These are phyloP conservation scores for Termitomyces sp. DNA, from an alignment of 768 basidiomycete species.

Conservation along the genomic window DNA sequence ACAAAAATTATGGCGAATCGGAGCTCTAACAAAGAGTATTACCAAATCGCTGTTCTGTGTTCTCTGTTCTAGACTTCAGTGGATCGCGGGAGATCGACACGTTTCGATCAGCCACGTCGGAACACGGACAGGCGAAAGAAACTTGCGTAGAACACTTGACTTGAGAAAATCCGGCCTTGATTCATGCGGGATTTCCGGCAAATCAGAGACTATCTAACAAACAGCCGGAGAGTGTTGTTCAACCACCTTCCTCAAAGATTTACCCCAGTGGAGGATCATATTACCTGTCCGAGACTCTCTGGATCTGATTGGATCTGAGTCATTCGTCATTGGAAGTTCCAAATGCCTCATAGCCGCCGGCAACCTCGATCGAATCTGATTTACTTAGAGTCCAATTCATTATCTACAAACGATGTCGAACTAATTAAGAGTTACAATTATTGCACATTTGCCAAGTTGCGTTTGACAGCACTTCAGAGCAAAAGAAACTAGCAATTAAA, in stretches of 20 bases:
- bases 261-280: not conserved
- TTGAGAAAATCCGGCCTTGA: not conserved
- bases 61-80: not conserved
- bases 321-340: not conserved
- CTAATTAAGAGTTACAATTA: not conserved
- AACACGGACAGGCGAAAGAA: too few species aligned
- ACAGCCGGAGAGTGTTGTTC: not conserved
- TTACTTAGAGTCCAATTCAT: too few species aligned
- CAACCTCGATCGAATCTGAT: not conserved
- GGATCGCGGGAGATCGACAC: not conserved
- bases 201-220: not conserved
- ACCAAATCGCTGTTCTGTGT: too few species aligned
- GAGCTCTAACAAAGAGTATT: too few species aligned
- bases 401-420: not conserved
- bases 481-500: not conserved
- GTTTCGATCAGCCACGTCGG: not conserved
- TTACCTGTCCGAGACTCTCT: not conserved
- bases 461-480: not conserved
- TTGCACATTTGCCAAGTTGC: slow-evolving; percentile 1
- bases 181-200: not conserved
- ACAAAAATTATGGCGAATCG: too few species aligned
- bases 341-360: not conserved
- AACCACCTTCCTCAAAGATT: not conserved
- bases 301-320: slow-evolving; percentile 2
- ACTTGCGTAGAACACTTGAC: too few species aligned